A percentile compares a stretch with the other conserved stretches of the same genome.
Evolutionary conservation across 139 green algal species (phyloP).

Genomic region (Chlorella sp.): DNA sequence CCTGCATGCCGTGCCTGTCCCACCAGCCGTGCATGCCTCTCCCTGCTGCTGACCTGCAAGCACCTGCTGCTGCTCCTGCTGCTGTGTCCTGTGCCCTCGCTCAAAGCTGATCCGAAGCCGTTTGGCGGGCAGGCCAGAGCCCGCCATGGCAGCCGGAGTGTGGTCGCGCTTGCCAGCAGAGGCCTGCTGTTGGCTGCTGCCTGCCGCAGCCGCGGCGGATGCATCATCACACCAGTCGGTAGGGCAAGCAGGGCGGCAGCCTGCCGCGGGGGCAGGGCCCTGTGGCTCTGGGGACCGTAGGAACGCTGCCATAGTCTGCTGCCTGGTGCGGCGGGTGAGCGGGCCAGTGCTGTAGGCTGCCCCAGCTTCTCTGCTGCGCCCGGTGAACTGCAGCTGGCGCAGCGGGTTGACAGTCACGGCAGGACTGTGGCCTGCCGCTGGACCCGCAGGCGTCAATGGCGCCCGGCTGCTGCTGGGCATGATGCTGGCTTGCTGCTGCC

Average conservation of each 20-base stretch:
- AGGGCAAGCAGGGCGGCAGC: background rate
- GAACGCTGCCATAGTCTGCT: slow-evolving; percentile 14
- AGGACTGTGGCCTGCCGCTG: no score
- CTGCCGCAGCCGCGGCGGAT: background rate
- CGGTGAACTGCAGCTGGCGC: slow-evolving; percentile 5
- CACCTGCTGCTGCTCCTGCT: background rate
- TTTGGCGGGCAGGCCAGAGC: slow-evolving; percentile 7
- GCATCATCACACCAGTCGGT: background rate
- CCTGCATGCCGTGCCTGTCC: no score
- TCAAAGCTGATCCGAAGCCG: slow-evolving; percentile 10
- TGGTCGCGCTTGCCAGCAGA: background rate
- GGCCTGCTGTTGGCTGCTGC: background rate
- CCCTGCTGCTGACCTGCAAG: background rate
- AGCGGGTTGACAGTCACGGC: background rate
- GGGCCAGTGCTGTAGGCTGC: background rate
- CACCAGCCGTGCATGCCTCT: no score
- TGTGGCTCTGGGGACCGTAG: slow-evolving; percentile 5
- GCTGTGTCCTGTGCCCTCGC: background rate
- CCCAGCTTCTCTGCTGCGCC: slow-evolving; percentile 2
- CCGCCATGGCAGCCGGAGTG: background rate
- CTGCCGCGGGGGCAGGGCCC: background rate
- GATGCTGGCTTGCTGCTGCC: background rate
- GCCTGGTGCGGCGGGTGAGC: background rate
- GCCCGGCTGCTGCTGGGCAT: background rate
- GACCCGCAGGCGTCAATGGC: no score